Conservation (phyloP, 805 yeast species). For the Barnettozyma wickerhamii region DNA sequence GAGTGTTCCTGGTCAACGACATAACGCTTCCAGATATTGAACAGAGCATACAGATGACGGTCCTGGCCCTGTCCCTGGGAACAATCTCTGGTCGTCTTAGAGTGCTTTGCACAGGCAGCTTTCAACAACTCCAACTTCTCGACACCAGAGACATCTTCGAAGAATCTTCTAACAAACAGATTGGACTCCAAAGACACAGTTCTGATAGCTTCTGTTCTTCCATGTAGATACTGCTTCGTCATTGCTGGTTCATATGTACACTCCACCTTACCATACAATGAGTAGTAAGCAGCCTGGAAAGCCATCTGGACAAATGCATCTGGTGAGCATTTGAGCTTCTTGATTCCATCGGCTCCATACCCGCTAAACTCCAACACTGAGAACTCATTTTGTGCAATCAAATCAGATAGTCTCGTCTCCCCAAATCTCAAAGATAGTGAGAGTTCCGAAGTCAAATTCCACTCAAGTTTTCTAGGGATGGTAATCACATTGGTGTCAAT, state of each 20-base stretch:
- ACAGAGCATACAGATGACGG: constrained; percentile 82
- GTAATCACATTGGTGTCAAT: constrained; percentile 49
- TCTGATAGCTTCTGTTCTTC: constrained; percentile 89
- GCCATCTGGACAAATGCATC: constrained; percentile 95
- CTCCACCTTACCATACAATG: constrained; percentile 88
- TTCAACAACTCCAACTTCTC: constrained; percentile 54
- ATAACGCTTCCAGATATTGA: constrained; percentile 80
- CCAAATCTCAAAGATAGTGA: constrained; percentile 82
- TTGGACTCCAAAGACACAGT: constrained; percentile 79
- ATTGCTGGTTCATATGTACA: constrained; percentile 95
- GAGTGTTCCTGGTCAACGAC: constrained; percentile 23
- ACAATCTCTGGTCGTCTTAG: constrained; percentile 61
- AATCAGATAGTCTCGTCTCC: constrained; percentile 82
- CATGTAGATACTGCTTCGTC: constrained; percentile 86
- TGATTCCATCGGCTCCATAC: constrained; percentile 74
- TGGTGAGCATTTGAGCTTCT: constrained; percentile 83
- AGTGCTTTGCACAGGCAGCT: constrained; percentile 69
- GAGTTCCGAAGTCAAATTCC: constrained; percentile 77
- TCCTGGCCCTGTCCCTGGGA: constrained; percentile 86
- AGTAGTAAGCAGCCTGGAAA: constrained; percentile 88
- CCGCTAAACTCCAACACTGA: constrained; percentile 65
- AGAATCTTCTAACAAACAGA: constrained; percentile 77
- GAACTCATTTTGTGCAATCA: constrained; percentile 87
- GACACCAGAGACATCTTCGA: constrained; percentile 57
- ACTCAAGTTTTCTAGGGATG: constrained; percentile 82